Evolutionary conservation across 129 eudicot genomes (phyloP).

Genomic region (Scalesia atractyloides): DNA sequence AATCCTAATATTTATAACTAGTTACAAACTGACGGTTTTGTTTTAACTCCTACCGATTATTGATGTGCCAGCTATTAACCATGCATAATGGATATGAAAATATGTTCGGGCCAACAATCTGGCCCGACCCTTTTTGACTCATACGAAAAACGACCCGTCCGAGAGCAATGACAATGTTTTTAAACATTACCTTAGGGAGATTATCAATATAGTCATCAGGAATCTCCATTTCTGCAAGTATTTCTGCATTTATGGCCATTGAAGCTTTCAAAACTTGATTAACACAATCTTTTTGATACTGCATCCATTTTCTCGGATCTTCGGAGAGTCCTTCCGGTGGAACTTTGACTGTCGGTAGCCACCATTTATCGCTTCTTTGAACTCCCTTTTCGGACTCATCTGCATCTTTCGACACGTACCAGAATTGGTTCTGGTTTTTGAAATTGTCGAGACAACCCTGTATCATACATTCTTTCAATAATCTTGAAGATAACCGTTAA

Average conservation of each 20-base stretch:
- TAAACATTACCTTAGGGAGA: conserved; percentile 50
- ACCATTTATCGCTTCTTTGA: conserved; percentile 74
- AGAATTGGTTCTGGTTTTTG: conserved; percentile 53
- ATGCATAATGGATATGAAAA: neutral
- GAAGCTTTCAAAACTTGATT: conserved; percentile 91
- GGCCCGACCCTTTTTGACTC: neutral
- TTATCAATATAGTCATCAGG: conserved; percentile 73
- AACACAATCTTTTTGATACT: conserved; percentile 73
- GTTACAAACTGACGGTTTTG: too few species aligned
- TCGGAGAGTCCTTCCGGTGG: conserved; percentile 75
- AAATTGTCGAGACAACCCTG: conserved; percentile 83
- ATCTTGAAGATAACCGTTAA: neutral
- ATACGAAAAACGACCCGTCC: neutral
- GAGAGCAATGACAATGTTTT: neutral
- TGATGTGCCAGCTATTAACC: too few species aligned
- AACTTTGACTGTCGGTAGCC: conserved; percentile 77
- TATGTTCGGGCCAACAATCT: neutral
- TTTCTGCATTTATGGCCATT: conserved; percentile 82
- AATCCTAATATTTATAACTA: too few species aligned
- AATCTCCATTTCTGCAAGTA: conserved; percentile 72
- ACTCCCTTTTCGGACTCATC: conserved; percentile 75
- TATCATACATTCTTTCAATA: conserved; percentile 28
- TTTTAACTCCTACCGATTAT: too few species aligned
- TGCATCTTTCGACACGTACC: conserved; percentile 71
- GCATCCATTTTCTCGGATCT: conserved; percentile 59